Base-by-base conservation (phyloP, 169 alveolate species). In the Plasmodium gaboni region DNA sequence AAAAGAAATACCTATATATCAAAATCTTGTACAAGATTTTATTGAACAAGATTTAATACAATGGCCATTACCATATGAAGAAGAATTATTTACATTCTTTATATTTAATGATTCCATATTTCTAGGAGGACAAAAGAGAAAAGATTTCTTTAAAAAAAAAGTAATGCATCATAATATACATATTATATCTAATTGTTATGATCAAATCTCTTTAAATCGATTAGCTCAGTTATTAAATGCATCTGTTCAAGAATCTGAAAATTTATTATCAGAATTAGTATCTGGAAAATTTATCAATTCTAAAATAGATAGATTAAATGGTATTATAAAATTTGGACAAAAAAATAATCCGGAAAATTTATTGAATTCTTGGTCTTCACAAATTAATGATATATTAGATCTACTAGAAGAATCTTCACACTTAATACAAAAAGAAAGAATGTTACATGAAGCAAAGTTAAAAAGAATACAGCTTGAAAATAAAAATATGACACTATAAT, bases 111-210 rank as follows among this genome's bases (percentile, higher is more conserved):
- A 85, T 13, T 12, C 68, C 2, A 50, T 28, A 68, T 85, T 73
- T 60, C 28, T 85, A 1, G 87, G 93, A 2, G 96, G 95, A 0
- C 38, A 46, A 24, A 86, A 83, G 32, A 74, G 95, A 55, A 61
- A 88, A 74, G 51, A 69, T 22, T 12, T 73, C 46, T 88, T 94
- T 50, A 68, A 74, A 67, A 93, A 93, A 87, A 92, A 95, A n/a
- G 94, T 93, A 51, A 73, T 94, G 59, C 96, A 93, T 73, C 96
- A 94, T 89, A 93, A 94, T 78, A 73, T 94, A 10, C 92, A 85
- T 67, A 88, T 94, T 26, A 89, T 88, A 2, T 87, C 94, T 53
- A 92, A 91, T 57, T 93, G 87, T 74, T 94, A 94, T 92, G 80
- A 87, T 55, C 64, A 85, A 59, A 55, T 93, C 1, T 73, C 89